Conservation (phyloP, 139 green algal genomes). For the Asterochloris erici region DNA sequence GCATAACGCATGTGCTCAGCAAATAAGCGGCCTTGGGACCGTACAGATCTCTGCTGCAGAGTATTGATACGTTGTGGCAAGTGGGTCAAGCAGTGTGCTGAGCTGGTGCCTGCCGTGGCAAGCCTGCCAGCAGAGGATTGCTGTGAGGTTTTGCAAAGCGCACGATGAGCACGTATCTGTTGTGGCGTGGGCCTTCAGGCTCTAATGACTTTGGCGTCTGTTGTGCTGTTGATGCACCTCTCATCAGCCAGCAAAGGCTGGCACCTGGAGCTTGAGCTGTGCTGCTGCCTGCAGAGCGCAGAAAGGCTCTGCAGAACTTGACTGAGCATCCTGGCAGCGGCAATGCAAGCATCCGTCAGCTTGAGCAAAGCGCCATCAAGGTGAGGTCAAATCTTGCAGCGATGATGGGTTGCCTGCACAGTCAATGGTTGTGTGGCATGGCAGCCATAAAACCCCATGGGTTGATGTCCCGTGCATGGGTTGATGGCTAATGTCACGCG, state of each 20-base stretch:
- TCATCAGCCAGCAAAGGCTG: neutral
- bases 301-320: neutral
- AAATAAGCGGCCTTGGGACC: neutral
- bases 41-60: neutral
- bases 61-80: neutral
- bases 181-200: neutral
- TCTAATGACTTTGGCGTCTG: neutral
- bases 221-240: neutral
- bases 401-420: neutral
- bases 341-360: neutral
- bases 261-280: neutral
- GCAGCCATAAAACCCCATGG: neutral
- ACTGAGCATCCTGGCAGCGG: neutral
- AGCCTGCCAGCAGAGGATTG: neutral
- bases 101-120: neutral
- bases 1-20: neutral
- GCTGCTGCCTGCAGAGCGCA: slow-evolving; percentile 5
- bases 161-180: neutral
- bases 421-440: neutral
- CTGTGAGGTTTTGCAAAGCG: neutral
- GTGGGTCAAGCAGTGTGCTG: neutral
- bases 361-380: neutral
- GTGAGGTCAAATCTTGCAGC: neutral
- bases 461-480: too few species aligned
- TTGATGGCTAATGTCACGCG: neutral